phyloP scores from a whole-genome alignment of 2,329 filamentous ascomycete genomes.

The Pseudocercospora crystallina region DNA sequence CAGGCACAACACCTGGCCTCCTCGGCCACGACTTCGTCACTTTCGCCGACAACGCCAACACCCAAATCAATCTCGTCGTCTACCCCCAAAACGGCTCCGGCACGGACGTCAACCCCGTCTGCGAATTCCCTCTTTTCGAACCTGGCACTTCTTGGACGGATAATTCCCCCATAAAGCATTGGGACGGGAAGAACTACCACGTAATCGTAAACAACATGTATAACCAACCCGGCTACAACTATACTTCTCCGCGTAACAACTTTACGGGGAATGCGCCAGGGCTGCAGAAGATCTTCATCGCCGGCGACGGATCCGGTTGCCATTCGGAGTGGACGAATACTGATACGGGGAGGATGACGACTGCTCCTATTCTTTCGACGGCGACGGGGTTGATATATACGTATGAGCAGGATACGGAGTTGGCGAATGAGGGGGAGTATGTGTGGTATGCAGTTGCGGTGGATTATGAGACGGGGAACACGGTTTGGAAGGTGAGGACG shows the following conservation, averaged over 20 bases:
- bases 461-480: not conserved
- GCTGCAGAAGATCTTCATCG: not conserved
- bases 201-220: not conserved
- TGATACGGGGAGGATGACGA: not conserved
- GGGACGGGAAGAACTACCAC: not conserved
- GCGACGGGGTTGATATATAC: not conserved
- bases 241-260: too few relatives aligned
- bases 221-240: not conserved
- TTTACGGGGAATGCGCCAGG: not conserved
- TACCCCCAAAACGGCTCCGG: not conserved
- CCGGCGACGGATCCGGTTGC: not conserved
- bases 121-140: not conserved
- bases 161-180: not conserved
- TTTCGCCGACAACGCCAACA: not conserved
- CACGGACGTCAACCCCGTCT: not conserved
- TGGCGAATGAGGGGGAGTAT: not conserved
- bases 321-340: not conserved
- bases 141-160: not conserved
- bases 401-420: not conserved
- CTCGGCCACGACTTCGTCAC: not conserved
- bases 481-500: not conserved
- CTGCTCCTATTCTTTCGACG: not conserved
- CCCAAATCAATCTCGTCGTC: not conserved
- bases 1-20: not conserved
- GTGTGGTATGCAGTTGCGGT: slow-evolving; percentile 1